Evolutionary conservation across 2,329 filamentous ascomycete species (phyloP), one percentile per base, ranked within the genome.

Genomic region (Ilyonectria robusta): DNA sequence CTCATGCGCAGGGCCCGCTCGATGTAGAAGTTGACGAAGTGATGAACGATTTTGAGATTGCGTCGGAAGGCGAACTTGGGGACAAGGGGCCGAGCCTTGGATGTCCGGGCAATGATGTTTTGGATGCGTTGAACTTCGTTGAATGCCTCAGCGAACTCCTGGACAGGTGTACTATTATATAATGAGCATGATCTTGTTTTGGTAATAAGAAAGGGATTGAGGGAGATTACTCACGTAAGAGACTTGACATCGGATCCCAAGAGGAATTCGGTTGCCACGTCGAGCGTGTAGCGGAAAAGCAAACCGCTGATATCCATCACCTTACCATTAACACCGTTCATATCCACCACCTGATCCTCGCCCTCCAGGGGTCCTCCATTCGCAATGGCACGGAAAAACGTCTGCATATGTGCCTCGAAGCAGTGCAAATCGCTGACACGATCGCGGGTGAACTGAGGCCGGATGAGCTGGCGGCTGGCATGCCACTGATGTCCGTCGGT

Each of bases 371-470:
- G 84, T 0, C 86, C 86, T 1, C 86, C 85, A 60, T 89, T 87
- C 31, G 86, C 85, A 69, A 97, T 88, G 72, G 91, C 86, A 21
- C 85, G 84, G 78, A 97, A 89, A n/a, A 97, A 84, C 0, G 89
- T 87, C 75, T 93, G 86, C 26, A 95, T 87, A 77, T 97, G 94
- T 23, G 85, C 84, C 81, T 97, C 95, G 77, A 97, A 95, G 66
- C 92, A 90, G 58, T 94, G 87, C 67, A 97, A 82, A 79, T 97
- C 93, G 70, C 91, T 92, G 40, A 97, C 89, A 21, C 94, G 92
- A 76, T 97, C 93, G 74, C 92, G 92, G 76, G 94, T 90, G 80
- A 97, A 97, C 76, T 97, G 94, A 0, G 95, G 94, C 2, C 94
- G 87, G 69, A 98, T 90, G 66, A 97, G 85, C 70, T 93, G 90